Percentiles rank a stretch among this genome's conserved stretches.
These are phyloP conservation scores for Aureobasidium vineae DNA, from an alignment of 2,329 filamentous ascomycete species.

Conservation along the genomic window DNA sequence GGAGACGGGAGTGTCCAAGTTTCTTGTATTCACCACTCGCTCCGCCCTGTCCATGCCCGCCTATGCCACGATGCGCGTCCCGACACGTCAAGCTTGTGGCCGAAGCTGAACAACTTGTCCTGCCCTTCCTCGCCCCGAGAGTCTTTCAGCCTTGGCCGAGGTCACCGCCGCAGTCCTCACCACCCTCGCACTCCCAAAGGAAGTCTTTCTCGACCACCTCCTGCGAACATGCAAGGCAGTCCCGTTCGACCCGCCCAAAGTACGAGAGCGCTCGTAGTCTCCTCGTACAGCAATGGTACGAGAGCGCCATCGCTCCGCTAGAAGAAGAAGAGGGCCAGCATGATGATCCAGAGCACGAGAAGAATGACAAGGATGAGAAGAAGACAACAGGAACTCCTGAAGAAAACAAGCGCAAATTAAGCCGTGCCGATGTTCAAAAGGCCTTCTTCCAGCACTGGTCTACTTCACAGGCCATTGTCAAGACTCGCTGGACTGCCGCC, in stretches of 20 bases:
- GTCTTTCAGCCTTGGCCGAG: conserved; percentile 34
- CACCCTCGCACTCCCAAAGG: background rate
- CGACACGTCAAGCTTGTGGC: conserved; percentile 29
- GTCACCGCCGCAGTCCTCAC: background rate
- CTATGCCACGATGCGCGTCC: conserved; percentile 40
- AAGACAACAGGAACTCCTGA: background rate
- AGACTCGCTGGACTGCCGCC: conserved; percentile 22
- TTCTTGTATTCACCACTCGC: background rate
- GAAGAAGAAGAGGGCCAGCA: background rate
- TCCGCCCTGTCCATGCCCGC: conserved; percentile 34
- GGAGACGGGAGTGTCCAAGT: background rate
- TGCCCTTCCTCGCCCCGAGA: conserved; percentile 44
- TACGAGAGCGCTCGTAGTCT: conserved; percentile 7
- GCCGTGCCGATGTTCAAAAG: background rate
- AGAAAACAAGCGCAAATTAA: background rate
- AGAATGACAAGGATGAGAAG: background rate
- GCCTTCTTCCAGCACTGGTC: background rate
- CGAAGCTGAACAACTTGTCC: conserved; percentile 33
- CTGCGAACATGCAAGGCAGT: background rate
- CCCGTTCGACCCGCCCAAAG: background rate
- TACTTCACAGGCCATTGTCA: conserved; percentile 5
- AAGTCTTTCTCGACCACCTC: background rate
- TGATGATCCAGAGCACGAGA: background rate
- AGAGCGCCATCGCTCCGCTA: conserved; percentile 17
- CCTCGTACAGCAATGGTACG: conserved; percentile 27